These are phyloP conservation scores for Psilocybe subaeruginosa DNA, from an alignment of 768 basidiomycete genomes.

Conservation along the genomic window DNA sequence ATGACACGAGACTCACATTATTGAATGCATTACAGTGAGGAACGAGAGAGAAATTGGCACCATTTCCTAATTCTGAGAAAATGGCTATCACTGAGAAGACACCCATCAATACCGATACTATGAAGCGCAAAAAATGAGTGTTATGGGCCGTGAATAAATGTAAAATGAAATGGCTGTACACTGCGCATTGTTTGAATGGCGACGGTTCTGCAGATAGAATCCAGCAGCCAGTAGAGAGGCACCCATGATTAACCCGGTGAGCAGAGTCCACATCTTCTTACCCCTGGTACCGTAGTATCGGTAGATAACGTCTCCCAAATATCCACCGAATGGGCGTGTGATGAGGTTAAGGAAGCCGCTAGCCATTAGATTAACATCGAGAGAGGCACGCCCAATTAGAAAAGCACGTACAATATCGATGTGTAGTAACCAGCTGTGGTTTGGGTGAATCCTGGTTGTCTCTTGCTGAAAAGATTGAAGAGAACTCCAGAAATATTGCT, in stretches of 20 bases:
- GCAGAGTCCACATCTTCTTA: slow-evolving; percentile 52
- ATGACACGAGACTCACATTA: slow-evolving; percentile 19
- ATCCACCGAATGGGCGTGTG: slow-evolving; percentile 53
- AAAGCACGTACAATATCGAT: slow-evolving; percentile 28
- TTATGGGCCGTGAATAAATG: not conserved
- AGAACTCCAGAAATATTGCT: slow-evolving; percentile 52
- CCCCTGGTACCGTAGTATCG: slow-evolving; percentile 40
- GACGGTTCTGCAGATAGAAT: slow-evolving; percentile 36
- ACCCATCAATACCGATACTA: slow-evolving; percentile 39
- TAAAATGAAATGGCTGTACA: slow-evolving; percentile 27
- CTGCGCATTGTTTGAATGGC: slow-evolving; percentile 29
- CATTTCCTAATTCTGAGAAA: slow-evolving; percentile 49
- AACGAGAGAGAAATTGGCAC: slow-evolving; percentile 52
- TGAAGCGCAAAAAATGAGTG: not conserved
- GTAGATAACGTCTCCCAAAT: slow-evolving; percentile 49
- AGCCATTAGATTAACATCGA: slow-evolving; percentile 10
- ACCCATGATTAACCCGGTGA: slow-evolving; percentile 48
- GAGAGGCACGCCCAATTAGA: not conserved
- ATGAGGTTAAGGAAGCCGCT: slow-evolving; percentile 53
- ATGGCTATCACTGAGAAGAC: slow-evolving; percentile 43
- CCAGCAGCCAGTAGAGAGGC: slow-evolving; percentile 47
- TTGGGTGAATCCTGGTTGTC: slow-evolving; percentile 42
- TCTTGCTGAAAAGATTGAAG: slow-evolving; percentile 37
- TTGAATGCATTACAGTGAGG: slow-evolving; percentile 50
- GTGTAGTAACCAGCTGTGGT: slow-evolving; percentile 54